phyloP scores from a whole-genome alignment of 1,284 basidiomycete genomes.

The Ceratobasidium sp. region DNA sequence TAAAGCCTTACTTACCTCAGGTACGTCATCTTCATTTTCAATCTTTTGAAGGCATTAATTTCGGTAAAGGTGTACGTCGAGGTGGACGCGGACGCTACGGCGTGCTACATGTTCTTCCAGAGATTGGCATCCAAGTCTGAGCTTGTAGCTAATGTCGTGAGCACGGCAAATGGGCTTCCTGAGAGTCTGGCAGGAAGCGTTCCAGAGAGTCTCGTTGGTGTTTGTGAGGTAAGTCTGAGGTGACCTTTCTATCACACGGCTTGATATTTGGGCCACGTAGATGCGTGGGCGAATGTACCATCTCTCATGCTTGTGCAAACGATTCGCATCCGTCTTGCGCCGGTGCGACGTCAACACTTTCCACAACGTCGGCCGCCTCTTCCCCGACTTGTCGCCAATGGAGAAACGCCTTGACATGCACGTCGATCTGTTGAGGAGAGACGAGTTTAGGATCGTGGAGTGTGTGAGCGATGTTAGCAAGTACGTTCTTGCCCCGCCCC shows the following conservation, averaged over 20 bases:
- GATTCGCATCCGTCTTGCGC: slow-evolving; percentile 81
- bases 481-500: slow-evolving; percentile 55
- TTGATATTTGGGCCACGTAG: slow-evolving; percentile 50
- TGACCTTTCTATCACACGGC: not conserved
- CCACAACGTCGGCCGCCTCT: slow-evolving; percentile 82
- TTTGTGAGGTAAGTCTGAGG: slow-evolving; percentile 75
- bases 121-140: slow-evolving; percentile 84
- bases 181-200: slow-evolving; percentile 80
- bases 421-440: slow-evolving; percentile 79
- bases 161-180: slow-evolving; percentile 80
- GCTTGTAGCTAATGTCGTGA: slow-evolving; percentile 80
- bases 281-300: slow-evolving; percentile 81
- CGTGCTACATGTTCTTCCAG: slow-evolving; percentile 89
- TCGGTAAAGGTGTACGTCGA: slow-evolving; percentile 74
- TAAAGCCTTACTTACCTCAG: slow-evolving; percentile 59
- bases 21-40: slow-evolving; percentile 48
- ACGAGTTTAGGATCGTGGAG: slow-evolving; percentile 91
- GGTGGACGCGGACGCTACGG: slow-evolving; percentile 83
- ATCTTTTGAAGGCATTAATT: not conserved
- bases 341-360: slow-evolving; percentile 83
- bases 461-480: slow-evolving; percentile 88
- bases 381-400: slow-evolving; percentile 82
- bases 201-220: slow-evolving; percentile 80
- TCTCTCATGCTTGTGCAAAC: slow-evolving; percentile 82
- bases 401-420: slow-evolving; percentile 93